These are phyloP conservation scores for Beta corolliflora DNA, from an alignment of 179 eudicot species.

Conservation along the genomic window DNA sequence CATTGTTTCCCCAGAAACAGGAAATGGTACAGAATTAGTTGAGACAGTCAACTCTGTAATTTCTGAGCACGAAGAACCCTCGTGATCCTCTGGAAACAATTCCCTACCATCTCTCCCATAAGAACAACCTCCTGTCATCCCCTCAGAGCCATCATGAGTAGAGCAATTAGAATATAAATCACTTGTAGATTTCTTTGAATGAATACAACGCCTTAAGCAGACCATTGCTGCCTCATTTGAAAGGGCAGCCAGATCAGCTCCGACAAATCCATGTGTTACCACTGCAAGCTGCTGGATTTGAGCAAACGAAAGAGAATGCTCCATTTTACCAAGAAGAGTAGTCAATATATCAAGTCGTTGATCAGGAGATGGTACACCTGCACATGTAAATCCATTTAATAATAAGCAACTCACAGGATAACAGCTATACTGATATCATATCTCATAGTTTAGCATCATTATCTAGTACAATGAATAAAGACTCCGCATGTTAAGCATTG, in stretches of 20 bases:
- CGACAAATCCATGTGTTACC: constrained; percentile 89
- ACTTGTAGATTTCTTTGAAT: constrained; percentile 29
- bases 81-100: constrained; percentile 22
- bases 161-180: constrained; percentile 11
- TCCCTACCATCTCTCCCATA: constrained; percentile 21
- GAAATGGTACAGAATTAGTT: constrained; percentile 15
- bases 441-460: neutral
- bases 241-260: constrained; percentile 88
- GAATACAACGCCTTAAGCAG: constrained; percentile 58
- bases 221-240: constrained; percentile 82
- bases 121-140: constrained; percentile 22
- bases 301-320: constrained; percentile 54
- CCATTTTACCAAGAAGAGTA: constrained; percentile 61
- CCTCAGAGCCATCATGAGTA: constrained; percentile 24
- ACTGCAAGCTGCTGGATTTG: constrained; percentile 69
- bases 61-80: constrained; percentile 41
- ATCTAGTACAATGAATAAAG: neutral
- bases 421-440: neutral
- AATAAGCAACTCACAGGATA: constrained; percentile 5
- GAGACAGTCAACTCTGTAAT: constrained; percentile 28
- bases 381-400: constrained; percentile 22
- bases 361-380: constrained; percentile 88
- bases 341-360: constrained; percentile 78
- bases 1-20: constrained; percentile 3
- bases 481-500: neutral